Base-by-base conservation (phyloP, 2,329 filamentous ascomycete genomes). In the Fusarium cyanostomum region DNA sequence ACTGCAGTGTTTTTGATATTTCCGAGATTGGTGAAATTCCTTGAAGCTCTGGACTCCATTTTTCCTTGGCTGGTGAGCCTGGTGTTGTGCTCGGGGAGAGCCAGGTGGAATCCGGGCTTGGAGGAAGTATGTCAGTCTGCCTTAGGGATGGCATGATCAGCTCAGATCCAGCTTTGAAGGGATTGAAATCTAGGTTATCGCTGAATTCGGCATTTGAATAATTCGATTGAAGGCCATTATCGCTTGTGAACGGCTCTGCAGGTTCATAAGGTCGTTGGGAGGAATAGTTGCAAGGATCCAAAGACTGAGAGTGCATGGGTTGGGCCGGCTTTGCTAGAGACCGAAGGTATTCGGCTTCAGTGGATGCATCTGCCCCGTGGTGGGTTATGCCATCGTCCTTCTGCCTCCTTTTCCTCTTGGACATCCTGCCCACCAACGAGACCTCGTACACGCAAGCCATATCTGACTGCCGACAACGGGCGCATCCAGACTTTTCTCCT, bases 341-440 rank as follows among this genome's bases (percentile, higher is more conserved):
- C n/a, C 24, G 21, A n/a, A n/a, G 10, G 13, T 9, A 41, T 13
- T 42, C 35, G 10, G 10, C 15, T 21, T 6, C 21, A 6, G 21
- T 21, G 3, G 35, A 8, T 15, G 30, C 15, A 15, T 35, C 9
- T 10, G n/a, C 11, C 16, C 10, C 10, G 13, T 16, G 11, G 16
- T 16, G 35, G 24, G 35, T 9, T 5, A 18, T 30, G 12, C 38
- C 31, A 13, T 26, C 21, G 21, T 12, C n/a, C 5, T 5, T 37
- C 8, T 31, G 45, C 24, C 46, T 34, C 45, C 28, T 49, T 18
- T 50, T 56, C 9, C 48, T 39, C 27, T 28, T 45, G 27, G 53
- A 39, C 53, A 56, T 56, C 28, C 53, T 44, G 3, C 53, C 53
- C 24, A 56, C 53, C 18, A 56, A 27, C n/a, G 53, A 56, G 2